These are phyloP conservation scores for Mariannaea sp. DNA, from an alignment of 2,329 filamentous ascomycete species.

Conservation along the genomic window DNA sequence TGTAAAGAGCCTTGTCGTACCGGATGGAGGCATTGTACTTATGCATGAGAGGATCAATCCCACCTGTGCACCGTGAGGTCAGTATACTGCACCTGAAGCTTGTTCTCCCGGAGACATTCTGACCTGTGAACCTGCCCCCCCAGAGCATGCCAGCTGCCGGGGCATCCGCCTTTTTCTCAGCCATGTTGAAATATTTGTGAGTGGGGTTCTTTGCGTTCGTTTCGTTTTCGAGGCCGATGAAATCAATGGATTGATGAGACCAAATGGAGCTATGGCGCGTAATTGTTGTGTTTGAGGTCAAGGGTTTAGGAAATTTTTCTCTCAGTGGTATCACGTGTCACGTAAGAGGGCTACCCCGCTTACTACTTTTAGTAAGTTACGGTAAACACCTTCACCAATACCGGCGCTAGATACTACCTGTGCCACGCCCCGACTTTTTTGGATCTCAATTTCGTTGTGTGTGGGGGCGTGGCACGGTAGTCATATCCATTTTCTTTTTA, in stretches of 20 bases:
- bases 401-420: too few relatives aligned
- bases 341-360: too few relatives aligned
- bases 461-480: too few relatives aligned
- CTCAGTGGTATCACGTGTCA: too few relatives aligned
- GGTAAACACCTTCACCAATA: too few relatives aligned
- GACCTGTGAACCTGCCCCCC: conserved; percentile 60
- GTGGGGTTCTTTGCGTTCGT: conserved; percentile 22
- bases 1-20: conserved; percentile 78
- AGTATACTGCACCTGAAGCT: neutral
- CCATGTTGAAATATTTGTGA: conserved; percentile 29
- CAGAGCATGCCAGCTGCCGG: conserved; percentile 44
- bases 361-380: too few relatives aligned
- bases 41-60: conserved; percentile 76
- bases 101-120: conserved; percentile 16
- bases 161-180: conserved; percentile 36
- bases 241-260: conserved; percentile 25
- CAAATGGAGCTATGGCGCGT: conserved; percentile 24
- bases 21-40: conserved; percentile 82
- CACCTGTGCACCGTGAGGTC: too few relatives aligned
- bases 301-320: conserved; percentile 25
- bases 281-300: conserved; percentile 22
- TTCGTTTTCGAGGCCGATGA: conserved; percentile 25
- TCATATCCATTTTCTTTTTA: too few relatives aligned
- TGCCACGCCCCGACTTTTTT: too few relatives aligned
- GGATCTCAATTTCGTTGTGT: too few relatives aligned